Evolutionary conservation across 1,139 yeast species (phyloP).

Genomic region (Waltiozyma solani): DNA sequence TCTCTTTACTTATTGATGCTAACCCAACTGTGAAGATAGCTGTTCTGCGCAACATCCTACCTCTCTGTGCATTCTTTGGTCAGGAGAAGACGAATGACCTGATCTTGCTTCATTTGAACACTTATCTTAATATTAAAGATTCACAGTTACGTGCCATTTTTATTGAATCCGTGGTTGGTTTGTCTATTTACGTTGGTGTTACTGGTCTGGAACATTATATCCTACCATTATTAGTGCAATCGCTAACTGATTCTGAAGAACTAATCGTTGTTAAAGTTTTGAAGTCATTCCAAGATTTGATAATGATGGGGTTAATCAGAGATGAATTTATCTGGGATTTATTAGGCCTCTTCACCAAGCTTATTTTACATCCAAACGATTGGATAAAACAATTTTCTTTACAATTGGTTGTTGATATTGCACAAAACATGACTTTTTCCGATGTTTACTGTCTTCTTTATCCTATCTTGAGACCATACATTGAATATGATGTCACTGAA

Average conservation of each 20-base stretch:
- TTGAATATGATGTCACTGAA: constrained; percentile 64
- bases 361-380: constrained; percentile 76
- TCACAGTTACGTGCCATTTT: constrained; percentile 60
- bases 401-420: constrained; percentile 49
- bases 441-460: constrained; percentile 76
- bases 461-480: constrained; percentile 70
- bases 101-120: constrained; percentile 80
- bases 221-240: constrained; percentile 73
- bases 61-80: constrained; percentile 77
- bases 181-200: constrained; percentile 76
- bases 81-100: constrained; percentile 82
- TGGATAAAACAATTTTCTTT: constrained; percentile 73
- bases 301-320: constrained; percentile 43
- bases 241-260: constrained; percentile 77
- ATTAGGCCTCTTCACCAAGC: constrained; percentile 34
- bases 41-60: constrained; percentile 55
- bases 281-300: constrained; percentile 49
- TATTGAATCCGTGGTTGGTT: constrained; percentile 63
- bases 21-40: constrained; percentile 61
- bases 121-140: constrained; percentile 78
- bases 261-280: constrained; percentile 70
- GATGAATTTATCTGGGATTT: constrained; percentile 41
- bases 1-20: constrained; percentile 58
- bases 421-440: constrained; percentile 57
- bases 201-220: constrained; percentile 81